Conservation (phyloP, 2,329 filamentous ascomycete species). For the Penicillium sp. region DNA sequence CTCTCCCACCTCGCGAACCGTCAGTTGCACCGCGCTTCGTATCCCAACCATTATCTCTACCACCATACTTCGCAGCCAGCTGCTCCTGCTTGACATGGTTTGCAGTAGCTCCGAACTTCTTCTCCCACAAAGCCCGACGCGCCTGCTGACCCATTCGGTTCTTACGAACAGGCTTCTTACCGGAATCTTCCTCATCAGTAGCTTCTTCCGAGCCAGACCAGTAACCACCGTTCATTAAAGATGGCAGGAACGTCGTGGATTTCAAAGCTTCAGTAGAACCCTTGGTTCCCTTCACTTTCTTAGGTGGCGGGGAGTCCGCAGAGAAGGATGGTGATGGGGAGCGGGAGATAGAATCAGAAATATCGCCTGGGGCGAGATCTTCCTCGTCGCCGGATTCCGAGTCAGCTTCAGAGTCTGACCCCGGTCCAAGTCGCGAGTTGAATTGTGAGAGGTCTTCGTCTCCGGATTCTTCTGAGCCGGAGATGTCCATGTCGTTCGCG, state of each 20-base stretch:
- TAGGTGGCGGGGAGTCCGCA: slow-evolving; percentile 21
- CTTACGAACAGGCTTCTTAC: slow-evolving; percentile 49
- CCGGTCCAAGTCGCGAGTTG: slow-evolving; percentile 35
- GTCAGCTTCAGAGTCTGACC: slow-evolving; percentile 28
- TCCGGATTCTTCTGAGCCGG: slow-evolving; percentile 29
- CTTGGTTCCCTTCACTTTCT: slow-evolving; percentile 27
- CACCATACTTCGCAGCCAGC: slow-evolving; percentile 31
- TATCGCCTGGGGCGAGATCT: slow-evolving; percentile 22
- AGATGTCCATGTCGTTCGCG: slow-evolving; percentile 18
- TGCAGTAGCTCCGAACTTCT: slow-evolving; percentile 59
- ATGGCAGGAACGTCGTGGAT: slow-evolving; percentile 59
- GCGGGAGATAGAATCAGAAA: slow-evolving; percentile 39
- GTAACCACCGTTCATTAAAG: slow-evolving; percentile 61
- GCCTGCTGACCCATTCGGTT: slow-evolving; percentile 65
- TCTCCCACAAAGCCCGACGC: slow-evolving; percentile 60
- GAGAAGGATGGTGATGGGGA: slow-evolving; percentile 33
- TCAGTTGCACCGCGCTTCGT: slow-evolving; percentile 55
- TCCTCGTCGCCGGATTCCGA: slow-evolving; percentile 28
- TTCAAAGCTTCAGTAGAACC: slow-evolving; percentile 22
- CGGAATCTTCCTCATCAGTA: slow-evolving; percentile 44
- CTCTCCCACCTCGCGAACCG: slow-evolving; percentile 20
- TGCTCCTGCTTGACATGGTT: slow-evolving; percentile 56
- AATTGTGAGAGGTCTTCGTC: slow-evolving; percentile 35
- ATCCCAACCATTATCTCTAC: slow-evolving; percentile 59
- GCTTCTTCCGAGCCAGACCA: slow-evolving; percentile 61